Evolutionary conservation across 805 yeast genomes (phyloP).

Genomic region (Candida verbasci): DNA sequence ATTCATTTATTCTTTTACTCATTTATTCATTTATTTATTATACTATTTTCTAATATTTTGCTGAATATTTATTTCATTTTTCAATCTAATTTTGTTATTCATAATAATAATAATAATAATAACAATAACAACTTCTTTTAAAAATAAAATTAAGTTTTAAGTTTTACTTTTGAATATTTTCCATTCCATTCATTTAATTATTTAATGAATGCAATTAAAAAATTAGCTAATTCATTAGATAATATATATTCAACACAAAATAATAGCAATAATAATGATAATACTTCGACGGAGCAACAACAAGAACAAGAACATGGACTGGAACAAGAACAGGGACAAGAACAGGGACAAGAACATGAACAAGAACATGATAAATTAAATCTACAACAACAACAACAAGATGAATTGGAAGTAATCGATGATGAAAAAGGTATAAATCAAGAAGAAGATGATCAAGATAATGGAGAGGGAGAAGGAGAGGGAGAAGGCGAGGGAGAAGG

Average conservation of each 20-base stretch:
- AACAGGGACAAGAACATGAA: slow-evolving; percentile 5
- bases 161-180: no score
- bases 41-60: no score
- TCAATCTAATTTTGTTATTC: no score
- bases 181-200: background rate
- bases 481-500: background rate
- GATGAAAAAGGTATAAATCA: background rate
- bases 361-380: slow-evolving; percentile 3
- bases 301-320: background rate
- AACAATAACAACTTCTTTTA: no score
- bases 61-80: no score
- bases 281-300: background rate
- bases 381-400: slow-evolving; percentile 5
- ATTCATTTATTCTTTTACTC: background rate
- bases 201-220: slow-evolving; percentile 32
- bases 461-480: slow-evolving; percentile 4
- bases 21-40: background rate
- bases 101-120: no score
- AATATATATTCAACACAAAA: slow-evolving; percentile 15
- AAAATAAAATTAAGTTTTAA: no score
- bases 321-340: background rate
- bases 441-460: slow-evolving; percentile 2
- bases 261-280: slow-evolving; percentile 3
- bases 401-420: slow-evolving; percentile 2
- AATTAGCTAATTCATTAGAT: slow-evolving; percentile 30